Percentiles rank a stretch among this genome's conserved stretches.
Conservation (phyloP, 345 rosid genomes). For the Carallia pectinifolia region DNA sequence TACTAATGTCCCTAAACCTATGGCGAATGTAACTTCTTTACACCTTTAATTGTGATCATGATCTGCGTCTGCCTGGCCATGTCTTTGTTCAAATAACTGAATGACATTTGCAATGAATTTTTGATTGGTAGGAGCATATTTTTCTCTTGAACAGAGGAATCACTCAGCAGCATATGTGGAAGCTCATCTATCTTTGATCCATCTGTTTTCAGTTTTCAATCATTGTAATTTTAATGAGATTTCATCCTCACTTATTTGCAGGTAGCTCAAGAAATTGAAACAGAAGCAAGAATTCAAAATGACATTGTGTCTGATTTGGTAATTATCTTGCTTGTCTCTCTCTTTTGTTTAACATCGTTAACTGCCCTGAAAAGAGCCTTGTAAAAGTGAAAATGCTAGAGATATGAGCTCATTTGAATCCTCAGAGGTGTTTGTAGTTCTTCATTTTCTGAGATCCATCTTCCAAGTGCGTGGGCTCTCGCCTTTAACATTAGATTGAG, state of each 20-base stretch:
- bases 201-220: neutral
- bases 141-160: too few relatives aligned
- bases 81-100: too few relatives aligned
- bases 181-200: too few relatives aligned
- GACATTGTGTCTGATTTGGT: constrained; percentile 29
- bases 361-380: neutral
- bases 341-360: neutral
- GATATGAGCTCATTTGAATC: neutral
- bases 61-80: too few relatives aligned
- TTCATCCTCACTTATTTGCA: constrained; percentile 1
- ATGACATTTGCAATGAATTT: too few relatives aligned
- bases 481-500: too few relatives aligned
- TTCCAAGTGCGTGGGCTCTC: neutral
- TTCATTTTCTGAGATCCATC: neutral
- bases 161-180: too few relatives aligned
- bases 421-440: neutral
- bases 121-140: too few relatives aligned
- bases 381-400: neutral
- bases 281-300: constrained; percentile 34
- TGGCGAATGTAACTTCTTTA: too few relatives aligned
- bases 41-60: too few relatives aligned
- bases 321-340: constrained; percentile 2
- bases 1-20: too few relatives aligned
- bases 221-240: neutral
- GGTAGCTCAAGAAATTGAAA: constrained; percentile 42